A percentile compares a stretch with the other conserved stretches of the same genome.
Conservation (phyloP, 2,329 filamentous ascomycete species). For the Blastomyces silverae region DNA sequence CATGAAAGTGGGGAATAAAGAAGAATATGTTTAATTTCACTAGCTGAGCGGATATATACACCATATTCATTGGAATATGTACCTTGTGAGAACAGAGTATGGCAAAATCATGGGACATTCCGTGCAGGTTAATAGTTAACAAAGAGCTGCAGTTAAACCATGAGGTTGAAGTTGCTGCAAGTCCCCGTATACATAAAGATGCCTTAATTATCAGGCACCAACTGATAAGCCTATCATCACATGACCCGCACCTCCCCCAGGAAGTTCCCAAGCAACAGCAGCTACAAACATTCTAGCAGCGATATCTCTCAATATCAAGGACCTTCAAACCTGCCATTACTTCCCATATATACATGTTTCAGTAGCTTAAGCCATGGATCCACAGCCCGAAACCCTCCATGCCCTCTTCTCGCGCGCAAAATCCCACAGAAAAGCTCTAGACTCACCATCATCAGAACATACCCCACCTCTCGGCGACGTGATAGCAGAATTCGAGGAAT, state of each 20-base stretch:
- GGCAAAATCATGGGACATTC: background rate
- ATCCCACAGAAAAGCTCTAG: conserved; percentile 50
- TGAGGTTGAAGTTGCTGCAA: too few relatives aligned
- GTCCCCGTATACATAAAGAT: too few relatives aligned
- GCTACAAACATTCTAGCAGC: background rate
- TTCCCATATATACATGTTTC: background rate
- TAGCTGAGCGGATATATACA: conserved; percentile 6
- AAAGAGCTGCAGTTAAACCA: too few relatives aligned
- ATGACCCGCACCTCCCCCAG: background rate
- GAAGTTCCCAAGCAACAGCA: background rate
- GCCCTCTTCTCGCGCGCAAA: conserved; percentile 52
- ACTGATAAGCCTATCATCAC: conserved; percentile 3
- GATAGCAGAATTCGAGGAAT: conserved; percentile 66
- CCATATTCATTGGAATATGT: background rate
- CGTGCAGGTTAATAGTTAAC: background rate
- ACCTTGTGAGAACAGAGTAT: background rate
- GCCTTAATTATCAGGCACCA: background rate
- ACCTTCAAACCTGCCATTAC: background rate
- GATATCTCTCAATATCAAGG: background rate
- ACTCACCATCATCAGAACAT: conserved; percentile 51
- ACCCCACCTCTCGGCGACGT: conserved; percentile 58
- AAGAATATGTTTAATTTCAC: background rate
- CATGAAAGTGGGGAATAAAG: background rate
- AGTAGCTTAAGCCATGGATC: conserved; percentile 22
- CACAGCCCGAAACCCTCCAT: conserved; percentile 50